phyloP scores from a whole-genome alignment of 2,329 filamentous ascomycete species.

The Paracorniculantispora psalliotae region DNA sequence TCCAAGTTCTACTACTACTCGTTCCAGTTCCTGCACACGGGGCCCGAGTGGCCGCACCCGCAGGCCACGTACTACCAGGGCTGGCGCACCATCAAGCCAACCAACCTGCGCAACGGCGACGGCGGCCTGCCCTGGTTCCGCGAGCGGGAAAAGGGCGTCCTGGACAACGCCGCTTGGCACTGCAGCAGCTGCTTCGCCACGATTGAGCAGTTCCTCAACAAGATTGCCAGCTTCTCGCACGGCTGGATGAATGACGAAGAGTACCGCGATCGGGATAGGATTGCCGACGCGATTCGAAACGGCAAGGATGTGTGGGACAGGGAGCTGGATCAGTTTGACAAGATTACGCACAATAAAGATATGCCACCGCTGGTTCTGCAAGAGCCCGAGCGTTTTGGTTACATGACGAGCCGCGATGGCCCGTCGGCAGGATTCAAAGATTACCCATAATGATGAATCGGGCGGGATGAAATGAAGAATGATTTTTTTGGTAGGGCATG shows the following conservation, averaged over 20 bases:
- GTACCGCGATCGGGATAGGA: conserved; percentile 43
- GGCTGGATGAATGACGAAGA: conserved; percentile 44
- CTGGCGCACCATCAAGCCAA: conserved; percentile 45
- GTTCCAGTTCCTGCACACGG: conserved; percentile 45
- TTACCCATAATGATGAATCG: conserved; percentile 23
- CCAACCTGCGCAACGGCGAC: conserved; percentile 47
- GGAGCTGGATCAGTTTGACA: conserved; percentile 40
- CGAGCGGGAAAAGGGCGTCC: conserved; percentile 37
- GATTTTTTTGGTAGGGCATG: neutral
- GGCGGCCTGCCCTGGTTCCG: conserved; percentile 34
- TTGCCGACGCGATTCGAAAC: conserved; percentile 45
- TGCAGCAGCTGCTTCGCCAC: conserved; percentile 58
- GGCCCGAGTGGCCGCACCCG: conserved; percentile 48
- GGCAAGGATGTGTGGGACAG: conserved; percentile 54
- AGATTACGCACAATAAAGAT: conserved; percentile 46
- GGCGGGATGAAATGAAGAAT: neutral
- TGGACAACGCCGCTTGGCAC: conserved; percentile 54
- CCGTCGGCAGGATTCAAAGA: conserved; percentile 44
- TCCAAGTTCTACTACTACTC: conserved; percentile 54
- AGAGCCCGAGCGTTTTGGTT: conserved; percentile 36
- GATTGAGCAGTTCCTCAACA: conserved; percentile 48
- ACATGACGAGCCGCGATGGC: conserved; percentile 43
- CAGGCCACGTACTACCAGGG: conserved; percentile 52
- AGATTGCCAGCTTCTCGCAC: conserved; percentile 54
- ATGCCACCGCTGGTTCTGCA: conserved; percentile 44